Conservation (phyloP, 257 asterid species). For the Petunia secreta region DNA sequence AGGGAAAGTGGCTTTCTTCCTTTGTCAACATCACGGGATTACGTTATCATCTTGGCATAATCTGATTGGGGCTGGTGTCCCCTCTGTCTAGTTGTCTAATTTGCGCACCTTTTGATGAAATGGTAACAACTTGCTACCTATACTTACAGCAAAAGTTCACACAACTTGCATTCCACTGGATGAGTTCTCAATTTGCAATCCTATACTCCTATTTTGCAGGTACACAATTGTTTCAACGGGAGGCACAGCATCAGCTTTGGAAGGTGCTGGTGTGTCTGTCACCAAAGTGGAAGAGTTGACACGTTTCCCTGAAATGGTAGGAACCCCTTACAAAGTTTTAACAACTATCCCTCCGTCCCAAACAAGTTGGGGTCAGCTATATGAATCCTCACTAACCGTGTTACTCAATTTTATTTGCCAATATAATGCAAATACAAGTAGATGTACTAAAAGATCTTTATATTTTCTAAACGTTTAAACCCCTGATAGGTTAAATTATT, state of each 20-base stretch:
- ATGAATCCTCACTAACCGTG: no score
- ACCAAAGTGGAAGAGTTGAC: slow-evolving; percentile 97
- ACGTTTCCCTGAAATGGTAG: slow-evolving; percentile 89
- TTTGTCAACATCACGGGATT: background rate
- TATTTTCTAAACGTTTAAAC: no score
- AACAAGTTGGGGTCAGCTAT: no score
- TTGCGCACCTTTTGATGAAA: background rate
- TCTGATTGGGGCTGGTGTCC: slow-evolving; percentile 8
- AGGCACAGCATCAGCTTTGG: slow-evolving; percentile 91
- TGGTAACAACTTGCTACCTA: background rate
- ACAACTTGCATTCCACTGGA: background rate
- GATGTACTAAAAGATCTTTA: no score
- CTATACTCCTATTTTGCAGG: slow-evolving; percentile 39
- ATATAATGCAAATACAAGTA: no score
- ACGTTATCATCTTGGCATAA: background rate
- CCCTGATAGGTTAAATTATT: no score
- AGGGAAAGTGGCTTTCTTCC: background rate
- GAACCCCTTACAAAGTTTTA: slow-evolving; percentile 17
- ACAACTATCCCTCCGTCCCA: no score
- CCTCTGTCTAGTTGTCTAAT: background rate
- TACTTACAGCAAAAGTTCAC: background rate
- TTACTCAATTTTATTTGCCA: no score
- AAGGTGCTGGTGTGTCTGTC: slow-evolving; percentile 71
- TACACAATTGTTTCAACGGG: slow-evolving; percentile 95
- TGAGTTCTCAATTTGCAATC: slow-evolving; percentile 15